Conservation (phyloP, 148 eudicot genomes). For the Rhododendron ovatum region DNA sequence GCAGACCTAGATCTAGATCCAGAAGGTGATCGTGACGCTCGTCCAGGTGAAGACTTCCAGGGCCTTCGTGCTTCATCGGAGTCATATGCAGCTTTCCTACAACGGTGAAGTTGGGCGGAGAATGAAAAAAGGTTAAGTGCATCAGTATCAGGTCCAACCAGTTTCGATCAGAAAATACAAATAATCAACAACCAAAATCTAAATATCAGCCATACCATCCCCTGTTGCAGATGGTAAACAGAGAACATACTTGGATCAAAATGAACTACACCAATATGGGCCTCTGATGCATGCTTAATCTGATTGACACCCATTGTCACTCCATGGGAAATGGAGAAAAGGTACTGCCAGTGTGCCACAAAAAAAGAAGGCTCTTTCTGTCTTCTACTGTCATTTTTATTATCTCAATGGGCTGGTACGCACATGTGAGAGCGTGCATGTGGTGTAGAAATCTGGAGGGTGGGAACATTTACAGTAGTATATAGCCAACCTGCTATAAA, state of each 20-base stretch:
- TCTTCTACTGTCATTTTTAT: background rate
- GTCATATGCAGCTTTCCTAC: slow-evolving; percentile 40
- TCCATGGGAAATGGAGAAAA: background rate
- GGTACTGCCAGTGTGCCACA: background rate
- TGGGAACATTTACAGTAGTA: background rate
- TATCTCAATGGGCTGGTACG: background rate
- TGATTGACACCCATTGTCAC: background rate
- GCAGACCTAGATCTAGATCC: slow-evolving; percentile 68
- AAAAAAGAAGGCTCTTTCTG: background rate
- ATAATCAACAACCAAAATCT: background rate
- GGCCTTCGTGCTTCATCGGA: slow-evolving; percentile 31
- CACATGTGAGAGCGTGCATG: background rate
- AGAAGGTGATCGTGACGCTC: slow-evolving; percentile 56
- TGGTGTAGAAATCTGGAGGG: background rate
- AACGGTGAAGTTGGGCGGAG: background rate
- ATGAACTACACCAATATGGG: background rate
- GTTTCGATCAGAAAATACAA: background rate
- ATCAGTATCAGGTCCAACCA: background rate
- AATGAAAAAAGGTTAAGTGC: background rate
- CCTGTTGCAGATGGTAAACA: background rate
- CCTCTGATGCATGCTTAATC: background rate
- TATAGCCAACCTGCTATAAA: background rate
- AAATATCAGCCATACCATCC: background rate
- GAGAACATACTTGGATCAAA: background rate
- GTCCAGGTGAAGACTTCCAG: slow-evolving; percentile 39